These are phyloP conservation scores for Nannizziopsis arthrosporioides DNA, from an alignment of 2,329 filamentous ascomycete genomes.

Conservation along the genomic window DNA sequence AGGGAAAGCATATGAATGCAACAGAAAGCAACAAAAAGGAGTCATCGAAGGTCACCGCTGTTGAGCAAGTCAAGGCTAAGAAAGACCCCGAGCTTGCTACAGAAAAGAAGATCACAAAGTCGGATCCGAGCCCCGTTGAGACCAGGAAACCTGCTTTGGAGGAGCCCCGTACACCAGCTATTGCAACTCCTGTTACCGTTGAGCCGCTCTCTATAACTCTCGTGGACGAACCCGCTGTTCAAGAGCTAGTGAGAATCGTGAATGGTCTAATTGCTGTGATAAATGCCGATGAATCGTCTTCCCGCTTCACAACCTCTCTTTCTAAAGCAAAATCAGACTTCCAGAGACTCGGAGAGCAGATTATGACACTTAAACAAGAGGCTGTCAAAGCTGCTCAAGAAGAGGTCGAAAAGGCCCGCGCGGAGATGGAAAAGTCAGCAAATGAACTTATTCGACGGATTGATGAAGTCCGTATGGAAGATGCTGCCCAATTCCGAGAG, in stretches of 20 bases:
- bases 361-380: constrained; percentile 58
- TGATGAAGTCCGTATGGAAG: constrained; percentile 66
- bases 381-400: constrained; percentile 60
- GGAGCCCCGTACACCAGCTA: constrained; percentile 29
- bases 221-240: constrained; percentile 74
- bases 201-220: constrained; percentile 65
- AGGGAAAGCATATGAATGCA: constrained; percentile 40
- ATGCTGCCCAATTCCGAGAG: constrained; percentile 71
- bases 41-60: constrained; percentile 23
- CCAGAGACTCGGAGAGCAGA: constrained; percentile 63
- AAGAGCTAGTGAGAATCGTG: constrained; percentile 86
- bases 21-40: constrained; percentile 25
- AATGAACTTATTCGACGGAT: constrained; percentile 80
- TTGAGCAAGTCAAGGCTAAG: constrained; percentile 20
- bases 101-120: constrained; percentile 19
- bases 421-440: constrained; percentile 76
- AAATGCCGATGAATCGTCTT: constrained; percentile 69
- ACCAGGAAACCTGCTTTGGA: constrained; percentile 19
- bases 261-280: constrained; percentile 93
- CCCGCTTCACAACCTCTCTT: constrained; percentile 66
- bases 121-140: constrained; percentile 32
- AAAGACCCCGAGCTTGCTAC: constrained; percentile 19
- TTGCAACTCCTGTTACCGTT: constrained; percentile 50
- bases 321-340: constrained; percentile 78
- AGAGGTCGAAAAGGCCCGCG: constrained; percentile 58